Evolutionary conservation across 164 flowering plant genomes (phyloP).

Genomic region (Liriodendron chinense): DNA sequence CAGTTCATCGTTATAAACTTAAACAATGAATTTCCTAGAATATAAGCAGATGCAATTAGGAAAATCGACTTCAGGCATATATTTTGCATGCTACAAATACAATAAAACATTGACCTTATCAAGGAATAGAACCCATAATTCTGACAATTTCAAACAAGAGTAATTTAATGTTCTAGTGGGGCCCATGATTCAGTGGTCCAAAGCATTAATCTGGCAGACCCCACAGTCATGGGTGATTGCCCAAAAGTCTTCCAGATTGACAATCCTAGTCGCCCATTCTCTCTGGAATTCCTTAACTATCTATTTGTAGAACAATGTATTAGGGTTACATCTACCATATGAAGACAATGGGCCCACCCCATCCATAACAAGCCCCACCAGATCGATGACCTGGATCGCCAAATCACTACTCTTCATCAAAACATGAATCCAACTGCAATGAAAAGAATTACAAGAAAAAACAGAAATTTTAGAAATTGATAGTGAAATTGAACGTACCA

Average conservation of each 20-base stretch:
- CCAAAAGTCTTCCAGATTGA: no score
- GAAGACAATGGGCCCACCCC: neutral
- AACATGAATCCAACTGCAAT: neutral
- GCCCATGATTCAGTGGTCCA: neutral
- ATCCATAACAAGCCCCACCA: neutral
- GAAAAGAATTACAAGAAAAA: neutral
- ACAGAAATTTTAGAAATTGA: neutral
- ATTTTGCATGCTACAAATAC: no score
- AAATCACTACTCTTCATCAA: no score
- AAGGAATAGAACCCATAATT: neutral
- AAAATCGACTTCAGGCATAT: no score
- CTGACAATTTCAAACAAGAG: neutral
- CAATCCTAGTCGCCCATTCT: no score
- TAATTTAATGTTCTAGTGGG: neutral
- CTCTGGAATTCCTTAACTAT: neutral
- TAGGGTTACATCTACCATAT: neutral
- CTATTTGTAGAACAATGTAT: neutral
- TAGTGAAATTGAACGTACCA: constrained; percentile 37
- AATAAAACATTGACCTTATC: no score
- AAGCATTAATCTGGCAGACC: neutral
- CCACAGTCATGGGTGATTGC: no score
- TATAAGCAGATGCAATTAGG: no score
- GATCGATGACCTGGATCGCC: no score
- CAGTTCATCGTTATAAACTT: no score
- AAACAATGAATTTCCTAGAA: no score